These are phyloP conservation scores for Suhomyces chickasaworum DNA, from an alignment of 1,139 yeast species.

Conservation along the genomic window DNA sequence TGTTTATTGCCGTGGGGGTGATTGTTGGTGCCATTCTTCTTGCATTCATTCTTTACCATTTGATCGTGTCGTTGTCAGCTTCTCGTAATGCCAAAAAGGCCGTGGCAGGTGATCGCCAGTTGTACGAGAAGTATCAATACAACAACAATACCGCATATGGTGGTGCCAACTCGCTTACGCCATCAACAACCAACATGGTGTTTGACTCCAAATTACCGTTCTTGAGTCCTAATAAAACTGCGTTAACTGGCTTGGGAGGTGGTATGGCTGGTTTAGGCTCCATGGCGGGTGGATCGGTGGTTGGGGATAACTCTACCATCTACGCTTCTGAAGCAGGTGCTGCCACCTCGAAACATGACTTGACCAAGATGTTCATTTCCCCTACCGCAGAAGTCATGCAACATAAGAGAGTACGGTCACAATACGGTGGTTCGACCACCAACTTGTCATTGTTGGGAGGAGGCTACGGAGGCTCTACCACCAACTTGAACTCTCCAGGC, in stretches of 20 bases:
- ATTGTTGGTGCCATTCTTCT: slow-evolving; percentile 58
- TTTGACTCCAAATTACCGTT: slow-evolving; percentile 42
- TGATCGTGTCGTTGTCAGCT: slow-evolving; percentile 39
- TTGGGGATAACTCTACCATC: slow-evolving; percentile 44
- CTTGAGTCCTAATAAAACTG: slow-evolving; percentile 29
- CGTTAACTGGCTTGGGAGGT: slow-evolving; percentile 21
- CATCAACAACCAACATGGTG: slow-evolving; percentile 24
- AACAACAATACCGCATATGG: slow-evolving; percentile 43
- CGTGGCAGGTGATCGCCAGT: slow-evolving; percentile 32
- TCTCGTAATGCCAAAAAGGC: slow-evolving; percentile 42
- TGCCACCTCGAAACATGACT: slow-evolving; percentile 42
- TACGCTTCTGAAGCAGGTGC: slow-evolving; percentile 38
- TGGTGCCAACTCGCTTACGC: slow-evolving; percentile 20
- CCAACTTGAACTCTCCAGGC: slow-evolving; percentile 31
- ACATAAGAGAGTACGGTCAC: slow-evolving; percentile 36
- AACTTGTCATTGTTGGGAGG: slow-evolving; percentile 30
- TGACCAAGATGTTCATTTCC: slow-evolving; percentile 64
- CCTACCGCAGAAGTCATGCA: slow-evolving; percentile 79
- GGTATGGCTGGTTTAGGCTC: slow-evolving; percentile 11
- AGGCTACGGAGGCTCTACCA: slow-evolving; percentile 19
- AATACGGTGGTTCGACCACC: slow-evolving; percentile 25
- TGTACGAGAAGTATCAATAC: slow-evolving; percentile 42
- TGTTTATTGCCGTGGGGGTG: slow-evolving; percentile 77
- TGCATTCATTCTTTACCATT: slow-evolving; percentile 46
- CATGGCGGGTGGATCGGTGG: slow-evolving; percentile 26